A percentile compares a stretch with the other conserved stretches of the same genome.
Conservation (phyloP, 1,139 yeast genomes). For the Hyphopichia pseudoburtonii region DNA sequence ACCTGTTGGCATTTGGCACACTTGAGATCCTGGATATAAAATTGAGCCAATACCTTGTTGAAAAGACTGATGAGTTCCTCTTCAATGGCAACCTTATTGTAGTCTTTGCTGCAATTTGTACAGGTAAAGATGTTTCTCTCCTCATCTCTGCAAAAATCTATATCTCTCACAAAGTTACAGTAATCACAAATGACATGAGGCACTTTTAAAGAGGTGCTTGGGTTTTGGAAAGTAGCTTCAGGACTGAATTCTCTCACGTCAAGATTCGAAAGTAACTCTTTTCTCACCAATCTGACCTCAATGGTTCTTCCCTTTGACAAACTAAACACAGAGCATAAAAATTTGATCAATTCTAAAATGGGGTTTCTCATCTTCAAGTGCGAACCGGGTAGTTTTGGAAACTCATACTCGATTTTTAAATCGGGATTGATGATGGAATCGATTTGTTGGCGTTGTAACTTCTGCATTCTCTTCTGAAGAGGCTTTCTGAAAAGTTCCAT, state of each 20-base stretch:
- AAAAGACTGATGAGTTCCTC: conserved; percentile 73
- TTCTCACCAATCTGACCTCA: conserved; percentile 74
- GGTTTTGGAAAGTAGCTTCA: conserved; percentile 74
- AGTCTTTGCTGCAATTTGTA: conserved; percentile 61
- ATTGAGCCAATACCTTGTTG: conserved; percentile 54
- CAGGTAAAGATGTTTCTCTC: conserved; percentile 62
- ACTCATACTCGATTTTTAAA: conserved; percentile 61
- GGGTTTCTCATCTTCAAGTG: conserved; percentile 66
- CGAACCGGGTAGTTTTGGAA: conserved; percentile 75
- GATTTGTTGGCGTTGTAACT: conserved; percentile 64
- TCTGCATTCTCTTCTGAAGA: conserved; percentile 63
- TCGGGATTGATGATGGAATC: conserved; percentile 73
- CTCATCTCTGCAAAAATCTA: conserved; percentile 79
- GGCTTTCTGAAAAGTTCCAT: conserved; percentile 60
- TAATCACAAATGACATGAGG: conserved; percentile 75
- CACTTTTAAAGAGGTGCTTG: conserved; percentile 67
- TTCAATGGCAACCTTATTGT: conserved; percentile 71
- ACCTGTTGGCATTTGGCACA: conserved; percentile 76
- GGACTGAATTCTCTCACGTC: conserved; percentile 83
- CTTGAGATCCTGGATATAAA: conserved; percentile 74
- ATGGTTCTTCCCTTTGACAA: conserved; percentile 64
- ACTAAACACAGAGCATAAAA: conserved; percentile 68
- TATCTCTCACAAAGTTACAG: conserved; percentile 72
- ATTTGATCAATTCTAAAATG: conserved; percentile 75
- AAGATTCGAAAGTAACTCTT: conserved; percentile 68